Evolutionary conservation across 2,329 filamentous ascomycete species (phyloP).

Genomic region (Xenosphaeropsis pyriputrescens): DNA sequence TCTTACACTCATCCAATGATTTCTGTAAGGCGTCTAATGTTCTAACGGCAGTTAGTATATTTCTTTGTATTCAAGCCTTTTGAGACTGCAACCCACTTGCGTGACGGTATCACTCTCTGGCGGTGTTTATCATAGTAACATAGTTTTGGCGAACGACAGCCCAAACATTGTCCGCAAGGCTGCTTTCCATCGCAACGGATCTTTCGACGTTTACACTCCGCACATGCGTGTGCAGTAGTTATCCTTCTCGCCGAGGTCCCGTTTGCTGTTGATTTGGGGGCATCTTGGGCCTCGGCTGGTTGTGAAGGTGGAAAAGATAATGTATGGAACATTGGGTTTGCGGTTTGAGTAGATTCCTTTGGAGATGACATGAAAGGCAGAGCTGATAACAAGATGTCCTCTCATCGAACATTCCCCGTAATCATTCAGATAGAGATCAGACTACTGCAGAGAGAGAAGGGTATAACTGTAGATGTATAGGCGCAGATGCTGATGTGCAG

Average conservation of each 20-base stretch:
- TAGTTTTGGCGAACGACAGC: constrained; percentile 64
- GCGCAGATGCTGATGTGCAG: no score
- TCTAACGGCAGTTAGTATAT: constrained; percentile 17
- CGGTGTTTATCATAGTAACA: constrained; percentile 74
- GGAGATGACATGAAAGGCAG: no score
- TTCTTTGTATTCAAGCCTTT: constrained; percentile 3
- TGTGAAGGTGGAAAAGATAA: background rate
- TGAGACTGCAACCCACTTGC: constrained; percentile 43
- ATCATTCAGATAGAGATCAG: no score
- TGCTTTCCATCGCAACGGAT: constrained; percentile 74
- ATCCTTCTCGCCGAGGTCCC: constrained; percentile 29
- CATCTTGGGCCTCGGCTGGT: constrained; percentile 10
- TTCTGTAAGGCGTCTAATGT: constrained; percentile 50
- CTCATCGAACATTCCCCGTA: no score
- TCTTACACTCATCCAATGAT: constrained; percentile 49
- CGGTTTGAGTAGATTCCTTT: no score
- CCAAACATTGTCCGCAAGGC: constrained; percentile 71
- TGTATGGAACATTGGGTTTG: no score
- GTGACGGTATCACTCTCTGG: constrained; percentile 61
- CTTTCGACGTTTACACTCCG: constrained; percentile 67
- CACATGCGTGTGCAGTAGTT: constrained; percentile 50
- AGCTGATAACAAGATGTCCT: no score
- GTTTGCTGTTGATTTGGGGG: constrained; percentile 17
- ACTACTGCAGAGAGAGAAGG: no score
- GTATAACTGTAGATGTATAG: no score